Evolutionary conservation across 2,329 filamentous ascomycete genomes (phyloP).

Genomic region (Emmonsiellopsis sp.): DNA sequence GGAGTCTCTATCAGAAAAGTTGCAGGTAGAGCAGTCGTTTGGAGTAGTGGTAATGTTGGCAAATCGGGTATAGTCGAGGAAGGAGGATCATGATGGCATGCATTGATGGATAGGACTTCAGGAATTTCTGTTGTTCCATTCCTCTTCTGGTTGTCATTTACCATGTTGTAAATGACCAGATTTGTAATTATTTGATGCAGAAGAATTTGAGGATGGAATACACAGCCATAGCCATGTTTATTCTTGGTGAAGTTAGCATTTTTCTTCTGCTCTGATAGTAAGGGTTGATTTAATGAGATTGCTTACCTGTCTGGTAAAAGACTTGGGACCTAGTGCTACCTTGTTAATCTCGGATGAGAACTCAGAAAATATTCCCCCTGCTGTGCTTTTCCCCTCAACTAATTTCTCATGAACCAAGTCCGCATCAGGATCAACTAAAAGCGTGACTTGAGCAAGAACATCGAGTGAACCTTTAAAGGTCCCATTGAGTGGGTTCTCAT

Average conservation of each 20-base stretch:
- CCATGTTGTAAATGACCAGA: background rate
- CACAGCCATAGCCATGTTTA: background rate
- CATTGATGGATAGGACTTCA: background rate
- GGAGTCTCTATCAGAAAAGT: too few relatives aligned
- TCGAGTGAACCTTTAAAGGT: background rate
- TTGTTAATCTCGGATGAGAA: too few relatives aligned
- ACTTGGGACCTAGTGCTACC: background rate
- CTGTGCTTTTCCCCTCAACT: background rate
- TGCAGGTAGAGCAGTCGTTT: too few relatives aligned
- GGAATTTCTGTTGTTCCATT: background rate
- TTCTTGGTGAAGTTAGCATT: background rate
- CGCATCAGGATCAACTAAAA: background rate
- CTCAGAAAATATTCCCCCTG: background rate
- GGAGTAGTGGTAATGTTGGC: too few relatives aligned
- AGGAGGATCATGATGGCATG: too few relatives aligned
- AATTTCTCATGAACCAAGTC: background rate
- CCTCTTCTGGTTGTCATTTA: background rate
- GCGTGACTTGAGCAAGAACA: background rate
- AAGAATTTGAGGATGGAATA: conserved; percentile 2
- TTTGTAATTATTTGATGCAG: conserved; percentile 1
- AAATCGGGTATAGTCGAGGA: too few relatives aligned
- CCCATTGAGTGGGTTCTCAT: background rate
- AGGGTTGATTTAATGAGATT: background rate
- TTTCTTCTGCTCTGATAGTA: background rate
- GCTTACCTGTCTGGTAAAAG: conserved; percentile 2